Evolutionary conservation across 1,139 yeast species (phyloP), one percentile per base, ranked within the genome.

Genomic region (Pneumocystis wakefieldiae): DNA sequence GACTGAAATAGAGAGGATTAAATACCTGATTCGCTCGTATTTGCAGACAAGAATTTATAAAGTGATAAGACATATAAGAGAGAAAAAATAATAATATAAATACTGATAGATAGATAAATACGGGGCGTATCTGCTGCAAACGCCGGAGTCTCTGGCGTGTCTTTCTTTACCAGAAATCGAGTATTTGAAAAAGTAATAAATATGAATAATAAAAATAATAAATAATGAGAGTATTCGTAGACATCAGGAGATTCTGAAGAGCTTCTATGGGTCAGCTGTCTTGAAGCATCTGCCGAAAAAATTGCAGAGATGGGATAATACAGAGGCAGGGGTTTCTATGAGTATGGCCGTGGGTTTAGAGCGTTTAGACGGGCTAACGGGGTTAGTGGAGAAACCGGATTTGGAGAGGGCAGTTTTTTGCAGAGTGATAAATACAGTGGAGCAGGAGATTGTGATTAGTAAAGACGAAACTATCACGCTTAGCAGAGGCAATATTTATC

Each of bases 1-100:
- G 72, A 86, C 95, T 3, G 98, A 92, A 70, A 79, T 92, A 36
- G 98, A 92, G 70, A 76, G 98, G 65, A 81, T 89, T 61, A 89
- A 86, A 70, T 92, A 85, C 71, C 75, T 92, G 59, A 78, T 91
- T 24, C 77, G 97, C 64, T 81, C 90, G 35, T 91, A 89, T 72
- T 77, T 91, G 48, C 79, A 98, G 65, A 81, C 92, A 2, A 77
- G 99, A 64, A 75, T 94, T 61, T 74, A 80, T 60, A 88, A 87
- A 64, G 68, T 75, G n/a, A 4, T 32, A 32, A 32, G 35, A 37
- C 19, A 24, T 57, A 3, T 37, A 15, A 28, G 28, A 63, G 3
- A 48, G 24, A 4, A 19, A 24, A 3, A 24, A 15, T 48, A 48
- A 5, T 48, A 24, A 48, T 71, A 80, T 91, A 24, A 24, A 48